Conservation (phyloP, 495 filamentous ascomycete species). For the Friedmanniomyces simplex region DNA sequence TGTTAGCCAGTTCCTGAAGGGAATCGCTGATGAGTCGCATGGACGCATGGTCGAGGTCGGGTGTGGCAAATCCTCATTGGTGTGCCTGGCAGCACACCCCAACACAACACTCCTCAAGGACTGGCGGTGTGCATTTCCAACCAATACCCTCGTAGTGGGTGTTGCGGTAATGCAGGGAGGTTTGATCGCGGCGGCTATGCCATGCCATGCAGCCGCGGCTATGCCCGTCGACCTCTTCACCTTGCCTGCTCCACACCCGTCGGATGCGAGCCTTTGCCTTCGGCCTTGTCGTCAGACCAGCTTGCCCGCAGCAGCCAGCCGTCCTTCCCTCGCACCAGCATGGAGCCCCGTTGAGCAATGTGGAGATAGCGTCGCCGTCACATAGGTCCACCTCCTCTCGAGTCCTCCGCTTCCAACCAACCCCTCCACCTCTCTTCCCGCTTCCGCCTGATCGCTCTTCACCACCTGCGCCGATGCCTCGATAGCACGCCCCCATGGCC, state of each 20-base stretch:
- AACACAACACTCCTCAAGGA: neutral
- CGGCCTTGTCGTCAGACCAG: neutral
- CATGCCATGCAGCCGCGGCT: neutral
- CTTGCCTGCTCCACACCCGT: neutral
- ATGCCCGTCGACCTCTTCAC: neutral
- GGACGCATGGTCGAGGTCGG: neutral
- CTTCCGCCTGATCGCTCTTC: neutral
- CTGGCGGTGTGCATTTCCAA: neutral
- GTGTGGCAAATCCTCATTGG: neutral
- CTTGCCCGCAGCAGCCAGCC: neutral
- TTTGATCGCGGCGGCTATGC: neutral
- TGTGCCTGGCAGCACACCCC: neutral
- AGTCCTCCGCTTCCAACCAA: neutral
- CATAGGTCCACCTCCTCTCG: neutral
- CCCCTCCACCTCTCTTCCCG: neutral
- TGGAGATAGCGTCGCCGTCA: neutral
- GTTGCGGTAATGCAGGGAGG: neutral
- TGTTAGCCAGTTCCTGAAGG: neutral
- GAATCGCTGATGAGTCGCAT: conserved; percentile 4
- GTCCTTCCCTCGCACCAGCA: neutral
- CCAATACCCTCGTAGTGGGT: neutral
- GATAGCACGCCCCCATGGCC: conserved; percentile 1
- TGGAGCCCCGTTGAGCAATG: neutral
- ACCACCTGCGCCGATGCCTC: neutral
- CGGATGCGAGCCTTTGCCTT: neutral